Evolutionary conservation across 2,329 filamentous ascomycete genomes (phyloP).

Genomic region (Daldinia sp.): DNA sequence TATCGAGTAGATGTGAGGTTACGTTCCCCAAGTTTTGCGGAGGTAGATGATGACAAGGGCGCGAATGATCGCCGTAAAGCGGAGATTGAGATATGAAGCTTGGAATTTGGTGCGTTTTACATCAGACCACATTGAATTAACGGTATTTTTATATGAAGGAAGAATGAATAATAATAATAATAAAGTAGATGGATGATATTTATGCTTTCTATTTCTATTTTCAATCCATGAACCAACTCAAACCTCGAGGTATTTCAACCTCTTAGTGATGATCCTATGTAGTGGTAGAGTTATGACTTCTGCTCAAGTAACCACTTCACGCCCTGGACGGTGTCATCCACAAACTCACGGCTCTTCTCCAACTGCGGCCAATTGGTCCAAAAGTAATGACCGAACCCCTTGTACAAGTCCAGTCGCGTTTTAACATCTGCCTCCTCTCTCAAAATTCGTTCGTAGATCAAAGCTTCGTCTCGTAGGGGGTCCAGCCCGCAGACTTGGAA

Average conservation of each 20-base stretch:
- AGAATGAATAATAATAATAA: no score
- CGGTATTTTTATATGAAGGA: no score
- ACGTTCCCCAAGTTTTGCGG: constrained; percentile 4
- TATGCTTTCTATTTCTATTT: neutral
- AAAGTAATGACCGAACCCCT: constrained; percentile 42
- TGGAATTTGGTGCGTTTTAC: neutral
- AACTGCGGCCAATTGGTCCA: constrained; percentile 43
- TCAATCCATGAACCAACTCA: neutral
- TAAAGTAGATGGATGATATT: neutral
- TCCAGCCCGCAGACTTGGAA: constrained; percentile 61
- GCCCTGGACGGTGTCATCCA: constrained; percentile 42
- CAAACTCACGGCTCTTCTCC: constrained; percentile 37
- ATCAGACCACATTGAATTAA: neutral
- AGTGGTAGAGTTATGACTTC: constrained; percentile 11
- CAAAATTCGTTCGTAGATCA: constrained; percentile 60
- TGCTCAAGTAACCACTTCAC: constrained; percentile 42
- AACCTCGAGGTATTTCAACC: neutral
- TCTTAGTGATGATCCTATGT: neutral
- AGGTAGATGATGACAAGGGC: constrained; percentile 24
- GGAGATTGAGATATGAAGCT: constrained; percentile 3
- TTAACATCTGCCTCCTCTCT: constrained; percentile 52
- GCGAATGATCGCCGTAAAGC: constrained; percentile 29
- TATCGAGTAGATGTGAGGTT: constrained; percentile 5
- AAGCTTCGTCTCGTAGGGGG: constrained; percentile 58
- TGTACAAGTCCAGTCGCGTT: constrained; percentile 52